phyloP scores from a whole-genome alignment of 768 basidiomycete species.

The Cystobasidium tubakii region DNA sequence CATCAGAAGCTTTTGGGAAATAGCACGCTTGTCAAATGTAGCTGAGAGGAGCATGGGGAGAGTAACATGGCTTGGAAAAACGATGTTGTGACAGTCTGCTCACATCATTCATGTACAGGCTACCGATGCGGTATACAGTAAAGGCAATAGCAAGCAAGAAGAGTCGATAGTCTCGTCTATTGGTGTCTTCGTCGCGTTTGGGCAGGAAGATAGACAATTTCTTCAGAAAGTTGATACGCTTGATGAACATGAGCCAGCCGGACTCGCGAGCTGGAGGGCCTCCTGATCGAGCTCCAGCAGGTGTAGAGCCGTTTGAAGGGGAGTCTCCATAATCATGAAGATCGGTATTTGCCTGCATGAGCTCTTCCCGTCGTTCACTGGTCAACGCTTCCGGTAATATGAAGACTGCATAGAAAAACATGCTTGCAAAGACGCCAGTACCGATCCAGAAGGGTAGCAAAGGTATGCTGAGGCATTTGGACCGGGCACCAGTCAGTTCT shows the following conservation, averaged over 20 bases:
- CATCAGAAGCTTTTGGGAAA: slow-evolving; percentile 26
- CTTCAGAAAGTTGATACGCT: slow-evolving; percentile 13
- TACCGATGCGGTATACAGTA: slow-evolving; percentile 23
- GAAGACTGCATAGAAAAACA: slow-evolving; percentile 30
- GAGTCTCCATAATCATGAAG: background rate
- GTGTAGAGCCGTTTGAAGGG: background rate
- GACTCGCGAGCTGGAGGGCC: background rate
- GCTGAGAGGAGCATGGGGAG: no score
- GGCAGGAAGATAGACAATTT: slow-evolving; percentile 31
- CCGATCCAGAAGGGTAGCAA: slow-evolving; percentile 34
- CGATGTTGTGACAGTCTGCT: no score
- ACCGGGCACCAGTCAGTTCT: background rate
- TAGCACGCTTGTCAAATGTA: no score
- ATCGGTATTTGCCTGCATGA: slow-evolving; percentile 25
- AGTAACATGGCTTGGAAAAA: no score
- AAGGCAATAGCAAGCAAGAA: slow-evolving; percentile 30
- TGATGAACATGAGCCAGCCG: background rate
- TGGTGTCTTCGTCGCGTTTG: background rate
- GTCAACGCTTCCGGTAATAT: slow-evolving; percentile 31
- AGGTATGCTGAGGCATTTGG: slow-evolving; percentile 3
- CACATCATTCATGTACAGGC: slow-evolving; percentile 36
- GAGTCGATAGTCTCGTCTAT: slow-evolving; percentile 14
- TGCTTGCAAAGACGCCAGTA: slow-evolving; percentile 20
- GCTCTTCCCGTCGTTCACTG: slow-evolving; percentile 7
- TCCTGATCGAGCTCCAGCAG: background rate